Evolutionary conservation across 179 eudicot genomes (phyloP), one percentile per base, ranked within the genome.

Genomic region (Camellia oleifera): DNA sequence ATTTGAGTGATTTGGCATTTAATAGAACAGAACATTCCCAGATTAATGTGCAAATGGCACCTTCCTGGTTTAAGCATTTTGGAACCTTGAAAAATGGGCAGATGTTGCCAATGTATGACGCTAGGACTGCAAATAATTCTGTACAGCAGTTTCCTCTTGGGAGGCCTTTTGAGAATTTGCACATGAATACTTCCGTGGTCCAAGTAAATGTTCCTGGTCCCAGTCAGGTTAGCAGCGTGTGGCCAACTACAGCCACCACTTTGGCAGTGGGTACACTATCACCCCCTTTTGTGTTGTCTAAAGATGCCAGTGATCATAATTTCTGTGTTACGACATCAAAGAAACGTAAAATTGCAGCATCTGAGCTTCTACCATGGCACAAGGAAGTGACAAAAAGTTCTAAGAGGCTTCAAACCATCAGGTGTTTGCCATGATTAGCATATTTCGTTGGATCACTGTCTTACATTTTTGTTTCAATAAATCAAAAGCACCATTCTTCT

Each of bases 281-380:
- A 11, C 23, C 84, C 32, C 63, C 84, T 26, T 23, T 26, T 72
- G 42, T 73, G 52, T 78, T 86, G 78, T 85, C 87, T 64, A 57
- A 77, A 4, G 85, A 84, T 78, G 77, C 2, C 65, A 62, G 57
- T 82, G 71, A 60, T 48, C 83, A 82, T 54, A 58, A 78, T 72
- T 79, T 74, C 77, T 73, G 80, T 52, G 65, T 72, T 69, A 10
- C 64, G 64, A 80, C 75, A 56, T 74, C 84, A 42, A 86, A 80
- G 81, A 89, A 88, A 74, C 89, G 88, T 20, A 85, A 87, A 85
- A 40, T 50, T 44, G 77, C 54, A 32, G 66, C 78, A 8, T 46
- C 75, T 71, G 79, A 82, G 14, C 74, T 83, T 80, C 72, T 81
- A 72, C 87, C 90, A 32, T 88, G 90, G 92, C 84, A 83, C 81